These are phyloP conservation scores for Pestalotiopsis sp. DNA, from an alignment of 2,329 filamentous ascomycete genomes.

Conservation along the genomic window DNA sequence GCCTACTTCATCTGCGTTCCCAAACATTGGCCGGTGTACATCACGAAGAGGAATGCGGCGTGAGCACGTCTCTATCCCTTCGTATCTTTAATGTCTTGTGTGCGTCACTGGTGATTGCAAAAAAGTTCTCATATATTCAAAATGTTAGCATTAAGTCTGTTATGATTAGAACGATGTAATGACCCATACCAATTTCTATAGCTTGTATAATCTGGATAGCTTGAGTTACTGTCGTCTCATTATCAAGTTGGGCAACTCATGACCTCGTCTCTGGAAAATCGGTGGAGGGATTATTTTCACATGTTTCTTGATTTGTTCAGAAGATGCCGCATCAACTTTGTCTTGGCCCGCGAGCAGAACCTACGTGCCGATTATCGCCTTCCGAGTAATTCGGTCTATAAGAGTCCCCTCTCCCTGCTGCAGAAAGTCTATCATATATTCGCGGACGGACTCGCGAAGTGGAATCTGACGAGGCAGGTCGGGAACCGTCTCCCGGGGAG, in stretches of 20 bases:
- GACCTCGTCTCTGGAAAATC: neutral
- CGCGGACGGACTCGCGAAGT: neutral
- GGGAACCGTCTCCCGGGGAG: neutral
- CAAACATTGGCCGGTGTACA: constrained; percentile 6
- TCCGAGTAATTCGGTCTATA: neutral
- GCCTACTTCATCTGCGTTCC: constrained; percentile 12
- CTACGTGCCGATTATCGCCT: neutral
- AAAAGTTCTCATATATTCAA: neutral
- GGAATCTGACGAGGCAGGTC: neutral
- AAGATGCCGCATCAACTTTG: neutral
- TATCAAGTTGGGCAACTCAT: neutral
- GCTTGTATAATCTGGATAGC: neutral
- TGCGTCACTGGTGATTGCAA: neutral
- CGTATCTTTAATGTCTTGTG: neutral
- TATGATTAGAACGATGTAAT: neutral
- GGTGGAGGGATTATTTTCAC: neutral
- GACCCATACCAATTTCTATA: neutral
- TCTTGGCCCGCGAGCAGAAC: neutral
- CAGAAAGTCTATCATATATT: neutral
- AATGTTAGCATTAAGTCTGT: neutral
- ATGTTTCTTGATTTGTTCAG: neutral
- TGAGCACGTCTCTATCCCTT: neutral
- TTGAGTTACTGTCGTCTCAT: neutral
- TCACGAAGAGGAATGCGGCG: neutral
- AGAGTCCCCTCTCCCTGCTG: neutral